A percentile compares a stretch with the other conserved stretches of the same genome.
Conservation (phyloP, 2,329 filamentous ascomycete genomes). For the Zymoseptoria tritici region DNA sequence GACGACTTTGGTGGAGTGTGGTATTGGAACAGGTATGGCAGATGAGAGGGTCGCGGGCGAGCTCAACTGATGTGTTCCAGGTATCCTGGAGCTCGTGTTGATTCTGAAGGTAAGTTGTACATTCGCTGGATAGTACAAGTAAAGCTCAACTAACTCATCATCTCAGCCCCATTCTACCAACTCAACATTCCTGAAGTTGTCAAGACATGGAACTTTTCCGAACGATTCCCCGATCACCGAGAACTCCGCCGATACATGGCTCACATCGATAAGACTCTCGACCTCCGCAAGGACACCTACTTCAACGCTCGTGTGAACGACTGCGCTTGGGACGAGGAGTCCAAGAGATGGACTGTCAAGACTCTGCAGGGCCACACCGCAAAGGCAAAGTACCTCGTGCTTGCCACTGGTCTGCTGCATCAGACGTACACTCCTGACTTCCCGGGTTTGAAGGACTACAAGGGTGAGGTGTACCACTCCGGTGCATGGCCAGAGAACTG, state of each 20-base stretch:
- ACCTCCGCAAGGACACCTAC: conserved; percentile 50
- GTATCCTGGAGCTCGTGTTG: conserved; percentile 42
- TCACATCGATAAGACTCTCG: conserved; percentile 50
- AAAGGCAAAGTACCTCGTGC: conserved; percentile 31
- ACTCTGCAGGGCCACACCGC: conserved; percentile 40
- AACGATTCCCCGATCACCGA: conserved; percentile 25
- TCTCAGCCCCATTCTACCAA: conserved; percentile 38
- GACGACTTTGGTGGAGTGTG: conserved; percentile 33
- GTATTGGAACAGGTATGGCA: conserved; percentile 31
- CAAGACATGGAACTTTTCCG: conserved; percentile 48
- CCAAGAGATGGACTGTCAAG: conserved; percentile 44
- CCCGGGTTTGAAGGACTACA: conserved; percentile 32
- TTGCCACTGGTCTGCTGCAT: conserved; percentile 32
- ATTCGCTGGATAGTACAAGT: too few relatives aligned
- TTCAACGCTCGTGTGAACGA: conserved; percentile 51
- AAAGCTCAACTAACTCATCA: not conserved
- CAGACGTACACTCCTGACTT: conserved; percentile 34
- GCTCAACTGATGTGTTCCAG: conserved; percentile 36
- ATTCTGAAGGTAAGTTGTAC: conserved; percentile 28
- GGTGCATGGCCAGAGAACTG: conserved; percentile 33
- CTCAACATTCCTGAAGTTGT: conserved; percentile 40
- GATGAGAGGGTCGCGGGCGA: conserved; percentile 23
- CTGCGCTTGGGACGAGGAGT: conserved; percentile 44
- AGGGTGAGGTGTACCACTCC: conserved; percentile 36
- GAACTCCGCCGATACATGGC: conserved; percentile 53